Percentiles rank a stretch among this genome's conserved stretches.
These are phyloP conservation scores for Hirsutella rhossiliensis DNA, from an alignment of 2,329 filamentous ascomycete genomes.

Conservation along the genomic window DNA sequence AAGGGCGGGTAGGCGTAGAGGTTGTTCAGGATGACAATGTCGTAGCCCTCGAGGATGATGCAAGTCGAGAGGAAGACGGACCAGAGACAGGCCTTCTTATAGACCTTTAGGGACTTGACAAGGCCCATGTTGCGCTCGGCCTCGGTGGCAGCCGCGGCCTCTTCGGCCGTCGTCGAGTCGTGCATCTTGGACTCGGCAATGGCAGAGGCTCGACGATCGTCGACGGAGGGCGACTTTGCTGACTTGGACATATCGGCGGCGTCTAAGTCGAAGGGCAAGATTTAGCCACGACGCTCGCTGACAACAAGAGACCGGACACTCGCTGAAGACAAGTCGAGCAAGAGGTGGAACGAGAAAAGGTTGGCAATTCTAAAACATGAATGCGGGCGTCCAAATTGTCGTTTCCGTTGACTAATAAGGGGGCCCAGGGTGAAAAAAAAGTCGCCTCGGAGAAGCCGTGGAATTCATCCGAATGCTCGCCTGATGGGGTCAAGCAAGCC, in stretches of 20 bases:
- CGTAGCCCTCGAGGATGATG: conserved; percentile 29
- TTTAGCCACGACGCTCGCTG: not conserved
- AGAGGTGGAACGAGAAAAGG: too few species aligned
- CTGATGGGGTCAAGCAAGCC: too few species aligned
- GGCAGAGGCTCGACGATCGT: not conserved
- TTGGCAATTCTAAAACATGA: too few species aligned
- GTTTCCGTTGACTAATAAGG: too few species aligned
- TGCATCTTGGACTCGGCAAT: not conserved
- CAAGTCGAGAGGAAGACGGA: conserved; percentile 24
- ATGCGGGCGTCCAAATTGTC: too few species aligned
- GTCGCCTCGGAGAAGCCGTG: too few species aligned
- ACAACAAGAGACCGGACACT: too few species aligned
- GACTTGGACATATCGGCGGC: not conserved
- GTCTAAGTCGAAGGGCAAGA: not conserved
- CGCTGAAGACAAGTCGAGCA: too few species aligned
- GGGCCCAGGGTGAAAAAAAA: too few species aligned
- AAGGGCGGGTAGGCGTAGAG: conserved; percentile 29
- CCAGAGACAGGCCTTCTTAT: conserved; percentile 23
- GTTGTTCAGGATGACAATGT: conserved; percentile 24
- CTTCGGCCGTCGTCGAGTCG: conserved; percentile 5
- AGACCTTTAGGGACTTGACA: conserved; percentile 25
- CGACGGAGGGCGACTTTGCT: not conserved
- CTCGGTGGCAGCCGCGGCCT: conserved; percentile 16
- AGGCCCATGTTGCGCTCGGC: conserved; percentile 21
- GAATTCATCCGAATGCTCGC: too few species aligned